Conservation (phyloP, 768 basidiomycete species). For the Russula compacta region DNA sequence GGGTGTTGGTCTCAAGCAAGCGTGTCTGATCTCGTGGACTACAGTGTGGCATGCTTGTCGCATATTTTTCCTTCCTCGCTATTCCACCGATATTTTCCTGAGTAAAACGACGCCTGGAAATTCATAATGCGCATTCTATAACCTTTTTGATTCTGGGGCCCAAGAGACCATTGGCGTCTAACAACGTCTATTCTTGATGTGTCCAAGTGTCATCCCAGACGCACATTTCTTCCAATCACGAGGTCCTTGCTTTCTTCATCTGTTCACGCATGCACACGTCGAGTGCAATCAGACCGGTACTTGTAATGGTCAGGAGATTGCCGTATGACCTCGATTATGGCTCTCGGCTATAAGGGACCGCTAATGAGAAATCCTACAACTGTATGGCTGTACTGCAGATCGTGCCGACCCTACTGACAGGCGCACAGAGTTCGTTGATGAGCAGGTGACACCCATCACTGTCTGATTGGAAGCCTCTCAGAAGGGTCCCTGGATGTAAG, state of each 20-base stretch:
- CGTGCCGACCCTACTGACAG: background rate
- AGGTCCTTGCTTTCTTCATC: background rate
- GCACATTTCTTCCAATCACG: background rate
- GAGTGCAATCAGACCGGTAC: background rate
- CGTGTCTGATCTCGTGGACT: background rate
- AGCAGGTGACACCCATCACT: background rate
- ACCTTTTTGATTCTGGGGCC: background rate
- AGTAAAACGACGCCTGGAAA: background rate
- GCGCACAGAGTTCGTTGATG: background rate
- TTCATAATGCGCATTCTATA: background rate
- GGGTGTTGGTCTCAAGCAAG: background rate
- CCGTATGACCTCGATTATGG: background rate
- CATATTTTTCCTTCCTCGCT: background rate
- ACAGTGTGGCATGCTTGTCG: background rate
- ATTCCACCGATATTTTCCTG: background rate
- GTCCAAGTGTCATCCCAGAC: background rate
- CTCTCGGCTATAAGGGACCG: background rate
- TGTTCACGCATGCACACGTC: too few species aligned
- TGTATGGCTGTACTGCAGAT: background rate
- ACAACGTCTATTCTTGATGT: too few species aligned
- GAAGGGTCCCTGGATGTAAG: background rate
- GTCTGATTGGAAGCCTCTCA: background rate
- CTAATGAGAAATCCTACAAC: background rate
- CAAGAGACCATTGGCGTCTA: background rate
- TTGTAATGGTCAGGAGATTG: too few species aligned